Base-by-base conservation (phyloP, 768 basidiomycete species). In the Tylopilus plumbeoviolaceoides region DNA sequence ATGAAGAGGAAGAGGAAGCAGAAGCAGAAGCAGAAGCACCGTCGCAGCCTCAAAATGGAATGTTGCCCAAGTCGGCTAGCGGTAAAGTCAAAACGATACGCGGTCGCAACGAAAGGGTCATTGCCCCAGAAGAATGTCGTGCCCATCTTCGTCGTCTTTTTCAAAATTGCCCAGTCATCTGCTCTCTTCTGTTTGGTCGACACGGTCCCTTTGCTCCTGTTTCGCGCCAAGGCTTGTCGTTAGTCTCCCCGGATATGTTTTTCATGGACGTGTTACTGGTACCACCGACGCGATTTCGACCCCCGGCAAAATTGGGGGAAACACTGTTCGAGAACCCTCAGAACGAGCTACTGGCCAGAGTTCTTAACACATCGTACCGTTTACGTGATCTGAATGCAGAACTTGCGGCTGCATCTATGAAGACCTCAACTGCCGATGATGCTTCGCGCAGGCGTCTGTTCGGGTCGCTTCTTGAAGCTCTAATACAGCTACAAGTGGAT, bases 241-340 rank as follows among this genome's bases (percentile, higher is more conserved):
- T 80, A 28, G 87, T 87, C 9, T 86, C 84, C 28, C 88, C 94
- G 41, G 97, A 98, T 67, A 93, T 98, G 82, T 98, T 98, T 72
- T 99, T 99, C 78, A 76, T 98, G 75, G 90, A 95, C 31, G 92
- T 90, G 48, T 69, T 99, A 20, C 84, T 92, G 28, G 89, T 98
- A 18, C 81, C 94, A 15, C 97, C 97, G 15, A 95, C 92, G 7
- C 89, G 95, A 33, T 99, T 98, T 77, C 85, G 97, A 43, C 97
- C 97, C 4, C 89, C 97, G 3, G 81, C 91, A 3, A 88, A 85
- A 64, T 81, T 98, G 85, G 91, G 85, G 48, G 97, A 95, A 50
- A 86, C 84, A 41, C 76, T 97, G 0, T 98, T 98, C 70, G 97
- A 99, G 66, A 94, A 98, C 71, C 84, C 93, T 0, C 95, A 98